Base-by-base conservation (phyloP, 2,329 filamentous ascomycete species). In the Sarocladium strictum region DNA sequence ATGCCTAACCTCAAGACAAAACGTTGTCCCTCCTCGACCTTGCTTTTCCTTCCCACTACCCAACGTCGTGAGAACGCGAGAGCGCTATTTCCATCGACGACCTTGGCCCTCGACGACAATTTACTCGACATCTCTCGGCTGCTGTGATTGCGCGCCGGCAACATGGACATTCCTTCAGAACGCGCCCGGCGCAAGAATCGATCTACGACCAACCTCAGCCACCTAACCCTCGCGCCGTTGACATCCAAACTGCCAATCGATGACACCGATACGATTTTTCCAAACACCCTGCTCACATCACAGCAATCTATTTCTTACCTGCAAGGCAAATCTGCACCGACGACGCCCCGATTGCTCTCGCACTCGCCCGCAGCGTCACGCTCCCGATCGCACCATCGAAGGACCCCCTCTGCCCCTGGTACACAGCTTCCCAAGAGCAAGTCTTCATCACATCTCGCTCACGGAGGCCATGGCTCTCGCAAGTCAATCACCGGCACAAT, bases 161-260 rank as follows among this genome's bases (percentile, higher is more conserved):
- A 49, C 55, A 82, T 85, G 82, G 83, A 85, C 59, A 72, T 78
- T 58, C 79, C 80, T 56, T 84, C 80, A 53, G 77, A 76, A 60
- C 76, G 79, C 59, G 72, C 76, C 43, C 76, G 80, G 57, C 79
- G 79, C 59, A 81, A 83, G 69, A 79, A 77, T 62, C 76, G 78
- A 60, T 84, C 83, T 21, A 75, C 76, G 26, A 79, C 76, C 50
- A 84, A 78, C 67, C 71, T 85, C 58, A 79, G 80, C 62, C 78
- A 83, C 61, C 75, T 85, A 56, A 77, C 79, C 14, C 80, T 86
- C 56, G 83, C 81, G n/a, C 84, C 84, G 26, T 70, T 87, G 54
- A 86, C 83, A 23, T 76, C 78, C 53, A 81, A 79, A 64, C 73
- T 86, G 9, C 82, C 83, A 40, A 69, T 85, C 55, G 71, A 75